A percentile compares a stretch with the other conserved stretches of the same genome.
These are phyloP conservation scores for Populus pruinosa DNA, from an alignment of 345 rosid species.

Conservation along the genomic window DNA sequence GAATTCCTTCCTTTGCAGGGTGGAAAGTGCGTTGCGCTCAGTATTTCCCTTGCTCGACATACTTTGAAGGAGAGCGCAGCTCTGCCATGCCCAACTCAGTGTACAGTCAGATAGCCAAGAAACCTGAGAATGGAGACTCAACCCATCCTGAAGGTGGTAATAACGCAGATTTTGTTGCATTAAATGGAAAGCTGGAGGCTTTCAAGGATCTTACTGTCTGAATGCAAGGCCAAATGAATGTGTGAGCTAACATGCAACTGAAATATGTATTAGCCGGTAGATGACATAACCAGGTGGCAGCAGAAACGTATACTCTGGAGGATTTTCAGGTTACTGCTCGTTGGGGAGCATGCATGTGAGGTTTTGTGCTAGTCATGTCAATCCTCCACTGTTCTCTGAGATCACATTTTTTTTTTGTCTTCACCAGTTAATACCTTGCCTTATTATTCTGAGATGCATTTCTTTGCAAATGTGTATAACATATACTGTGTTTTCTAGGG, in stretches of 20 bases:
- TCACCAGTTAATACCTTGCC: constrained; percentile 11
- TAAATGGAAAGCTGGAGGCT: constrained; percentile 76
- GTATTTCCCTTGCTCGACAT: constrained; percentile 65
- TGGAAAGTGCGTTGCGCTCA: constrained; percentile 75
- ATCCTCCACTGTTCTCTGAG: constrained; percentile 6
- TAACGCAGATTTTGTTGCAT: constrained; percentile 34
- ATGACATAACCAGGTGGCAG: constrained; percentile 12
- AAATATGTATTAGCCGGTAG: constrained; percentile 6
- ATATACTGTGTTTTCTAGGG: constrained; percentile 25
- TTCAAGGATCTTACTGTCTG: constrained; percentile 25
- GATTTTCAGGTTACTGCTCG: constrained; percentile 10
- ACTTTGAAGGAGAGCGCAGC: constrained; percentile 71
- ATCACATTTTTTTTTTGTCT: constrained; percentile 7
- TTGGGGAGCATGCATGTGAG: constrained; percentile 6
- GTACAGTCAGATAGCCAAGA: constrained; percentile 40
- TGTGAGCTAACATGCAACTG: constrained; percentile 9
- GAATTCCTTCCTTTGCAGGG: constrained; percentile 42
- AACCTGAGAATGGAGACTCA: constrained; percentile 51
- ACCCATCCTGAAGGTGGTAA: constrained; percentile 37
- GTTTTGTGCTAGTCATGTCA: neutral
- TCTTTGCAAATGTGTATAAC: constrained; percentile 57
- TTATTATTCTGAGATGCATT: constrained; percentile 30
- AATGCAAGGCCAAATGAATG: constrained; percentile 1
- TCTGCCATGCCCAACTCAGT: constrained; percentile 51
- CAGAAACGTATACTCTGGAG: neutral